A percentile compares a stretch with the other conserved stretches of the same genome.
These are phyloP conservation scores for Phtheirospermum japonicum DNA, from an alignment of 257 asterid species.

Conservation along the genomic window DNA sequence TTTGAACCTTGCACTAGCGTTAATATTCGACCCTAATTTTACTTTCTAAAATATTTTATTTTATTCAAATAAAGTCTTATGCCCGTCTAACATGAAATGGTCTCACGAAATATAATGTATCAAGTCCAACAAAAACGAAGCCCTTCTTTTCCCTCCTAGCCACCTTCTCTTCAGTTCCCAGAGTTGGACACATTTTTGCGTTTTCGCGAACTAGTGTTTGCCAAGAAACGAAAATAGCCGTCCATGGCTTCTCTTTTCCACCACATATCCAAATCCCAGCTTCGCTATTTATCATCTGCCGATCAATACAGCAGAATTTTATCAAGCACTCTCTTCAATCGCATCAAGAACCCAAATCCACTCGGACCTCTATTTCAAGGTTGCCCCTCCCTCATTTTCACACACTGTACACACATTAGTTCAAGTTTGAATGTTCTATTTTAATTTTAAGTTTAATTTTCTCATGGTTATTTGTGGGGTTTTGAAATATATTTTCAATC, in stretches of 20 bases:
- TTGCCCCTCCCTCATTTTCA: constrained; percentile 13
- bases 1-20: too few species aligned
- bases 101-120: too few species aligned
- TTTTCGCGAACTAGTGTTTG: neutral
- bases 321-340: constrained; percentile 22
- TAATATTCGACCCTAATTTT: too few species aligned
- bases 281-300: constrained; percentile 21
- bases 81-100: too few species aligned
- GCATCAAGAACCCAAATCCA: constrained; percentile 35
- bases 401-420: neutral
- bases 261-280: constrained; percentile 36
- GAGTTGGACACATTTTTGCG: neutral
- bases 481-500: neutral
- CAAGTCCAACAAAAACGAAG: too few species aligned
- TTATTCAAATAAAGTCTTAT: too few species aligned
- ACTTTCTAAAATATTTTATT: too few species aligned
- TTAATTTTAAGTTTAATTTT: neutral
- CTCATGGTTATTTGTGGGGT: neutral
- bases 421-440: constrained; percentile 4
- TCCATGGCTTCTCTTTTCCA: constrained; percentile 33
- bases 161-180: constrained; percentile 7
- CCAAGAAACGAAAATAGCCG: neutral
- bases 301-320: constrained; percentile 23
- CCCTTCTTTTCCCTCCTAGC: neutral
- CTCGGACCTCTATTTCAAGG: constrained; percentile 42